Conservation (phyloP, 495 filamentous ascomycete species). For the Neurospora tetrasperma region DNA sequence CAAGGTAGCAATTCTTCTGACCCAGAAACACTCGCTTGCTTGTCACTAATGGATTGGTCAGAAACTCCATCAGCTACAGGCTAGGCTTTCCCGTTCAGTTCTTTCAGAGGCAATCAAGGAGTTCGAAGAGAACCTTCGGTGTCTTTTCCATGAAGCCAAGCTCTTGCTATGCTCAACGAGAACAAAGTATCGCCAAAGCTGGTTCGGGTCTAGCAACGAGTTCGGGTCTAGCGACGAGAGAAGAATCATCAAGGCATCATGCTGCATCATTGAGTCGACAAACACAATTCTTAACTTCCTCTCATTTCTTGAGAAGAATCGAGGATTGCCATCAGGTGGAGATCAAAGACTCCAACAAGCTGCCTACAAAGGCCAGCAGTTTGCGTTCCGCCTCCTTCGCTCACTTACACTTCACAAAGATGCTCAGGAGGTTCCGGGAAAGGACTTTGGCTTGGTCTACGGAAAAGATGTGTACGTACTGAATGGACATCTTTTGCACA, state of each 20-base stretch:
- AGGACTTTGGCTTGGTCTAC: conserved; percentile 4
- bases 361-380: conserved; percentile 4
- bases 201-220: neutral
- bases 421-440: conserved; percentile 6
- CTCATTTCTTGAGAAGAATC: conserved; percentile 1
- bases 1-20: neutral
- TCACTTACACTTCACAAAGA: conserved; percentile 4
- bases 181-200: neutral
- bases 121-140: conserved; percentile 5
- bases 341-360: conserved; percentile 6
- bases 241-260: conserved; percentile 2
- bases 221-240: neutral
- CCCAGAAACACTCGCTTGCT: neutral
- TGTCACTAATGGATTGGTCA: neutral
- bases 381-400: conserved; percentile 2
- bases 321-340: conserved; percentile 5
- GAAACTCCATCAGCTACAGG: neutral
- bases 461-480: conserved; percentile 4
- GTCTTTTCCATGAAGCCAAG: conserved; percentile 3
- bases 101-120: conserved; percentile 5
- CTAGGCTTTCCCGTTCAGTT: neutral
- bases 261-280: conserved; percentile 4
- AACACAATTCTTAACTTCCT: conserved; percentile 9
- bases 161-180: conserved; percentile 4
- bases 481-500: conserved; percentile 4